Evolutionary conservation across 352 stramenopile genomes (phyloP), one percentile per base, ranked within the genome.

Genomic region (Phytophthora capsici): DNA sequence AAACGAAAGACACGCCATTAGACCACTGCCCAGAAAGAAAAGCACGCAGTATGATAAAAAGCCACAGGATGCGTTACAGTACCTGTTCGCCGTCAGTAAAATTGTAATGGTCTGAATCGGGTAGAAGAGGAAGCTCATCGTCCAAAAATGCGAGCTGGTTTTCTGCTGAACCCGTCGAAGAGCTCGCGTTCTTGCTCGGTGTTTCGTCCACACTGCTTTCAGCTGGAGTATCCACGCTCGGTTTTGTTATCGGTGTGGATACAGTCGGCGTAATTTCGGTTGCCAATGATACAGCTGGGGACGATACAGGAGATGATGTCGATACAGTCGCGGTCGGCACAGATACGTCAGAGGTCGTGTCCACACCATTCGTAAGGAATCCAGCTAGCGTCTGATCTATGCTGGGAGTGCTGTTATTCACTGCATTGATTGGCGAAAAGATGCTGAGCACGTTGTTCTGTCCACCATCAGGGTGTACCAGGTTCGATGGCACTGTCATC

Each of bases 11-110:
- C 40, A 65, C 47, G 16, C 32, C 37, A 76, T 77, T 63, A 71
- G 37, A 76, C 22, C 40, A 66, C 40, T 49, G 43, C 51, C 43
- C 43, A 57, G 26, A 32, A 53, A 13, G 28, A 34, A 14, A 34
- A 34, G 28, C 28, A 34, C 28, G 4, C 28, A 10, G 3, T 12
- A 38, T 12, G 19, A 46, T 23, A n/a, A 40, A 50, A 57, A 26
- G 57, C 38, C 25, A 32, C 30, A 59, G 41, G 55, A 64, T 58
- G 46, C 25, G 38, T 57, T 57, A 66, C 61, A 67, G 57, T 86
- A 93, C 86, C 84, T 93, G 83, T 62, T 95, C 87, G 38, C 80
- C 78, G 40, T 94, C 85, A 23, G 69, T 78, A 63, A 94, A 92
- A 17, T 72, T 73, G 57, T 90, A 93, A 54, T 84, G 74, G 44